A percentile compares a stretch with the other conserved stretches of the same genome.
Evolutionary conservation across 2,329 filamentous ascomycete genomes (phyloP).

Genomic region (Pseudogymnoascus sp.): DNA sequence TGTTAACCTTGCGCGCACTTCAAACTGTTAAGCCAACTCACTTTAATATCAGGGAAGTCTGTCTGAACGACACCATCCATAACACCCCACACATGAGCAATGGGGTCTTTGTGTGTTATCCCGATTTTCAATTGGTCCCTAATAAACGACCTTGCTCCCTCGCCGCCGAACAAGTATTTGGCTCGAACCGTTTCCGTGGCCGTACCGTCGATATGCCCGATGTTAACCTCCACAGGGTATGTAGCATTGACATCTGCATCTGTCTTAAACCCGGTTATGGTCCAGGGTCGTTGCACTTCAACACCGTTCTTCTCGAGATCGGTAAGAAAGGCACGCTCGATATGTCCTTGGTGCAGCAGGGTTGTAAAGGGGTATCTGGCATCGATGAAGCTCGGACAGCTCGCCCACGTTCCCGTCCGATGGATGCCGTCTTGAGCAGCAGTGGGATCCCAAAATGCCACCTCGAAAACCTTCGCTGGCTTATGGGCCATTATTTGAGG

Average conservation of each 20-base stretch:
- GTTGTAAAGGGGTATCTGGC: conserved; percentile 65
- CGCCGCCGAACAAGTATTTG: conserved; percentile 65
- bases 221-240: conserved; percentile 72
- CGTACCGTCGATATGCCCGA: conserved; percentile 69
- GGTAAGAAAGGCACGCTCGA: conserved; percentile 61
- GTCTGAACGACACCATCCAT: conserved; percentile 67
- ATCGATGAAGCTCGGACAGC: conserved; percentile 76
- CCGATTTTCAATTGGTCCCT: conserved; percentile 59
- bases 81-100: conserved; percentile 66
- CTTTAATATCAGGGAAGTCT: conserved; percentile 70
- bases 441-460: conserved; percentile 64
- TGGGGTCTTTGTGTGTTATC: conserved; percentile 63
- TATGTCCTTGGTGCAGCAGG: conserved; percentile 62
- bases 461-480: conserved; percentile 76
- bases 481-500: conserved; percentile 78
- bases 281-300: conserved; percentile 56
- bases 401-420: conserved; percentile 70
- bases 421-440: conserved; percentile 48
- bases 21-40: conserved; percentile 19
- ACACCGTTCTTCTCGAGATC: conserved; percentile 57
- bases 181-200: conserved; percentile 57
- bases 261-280: conserved; percentile 51
- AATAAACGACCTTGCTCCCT: conserved; percentile 61
- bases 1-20: conserved; percentile 48
- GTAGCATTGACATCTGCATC: conserved; percentile 47